A percentile compares a stretch with the other conserved stretches of the same genome.
Evolutionary conservation across 2,329 filamentous ascomycete species (phyloP).

Genomic region (Exophiala sideris): DNA sequence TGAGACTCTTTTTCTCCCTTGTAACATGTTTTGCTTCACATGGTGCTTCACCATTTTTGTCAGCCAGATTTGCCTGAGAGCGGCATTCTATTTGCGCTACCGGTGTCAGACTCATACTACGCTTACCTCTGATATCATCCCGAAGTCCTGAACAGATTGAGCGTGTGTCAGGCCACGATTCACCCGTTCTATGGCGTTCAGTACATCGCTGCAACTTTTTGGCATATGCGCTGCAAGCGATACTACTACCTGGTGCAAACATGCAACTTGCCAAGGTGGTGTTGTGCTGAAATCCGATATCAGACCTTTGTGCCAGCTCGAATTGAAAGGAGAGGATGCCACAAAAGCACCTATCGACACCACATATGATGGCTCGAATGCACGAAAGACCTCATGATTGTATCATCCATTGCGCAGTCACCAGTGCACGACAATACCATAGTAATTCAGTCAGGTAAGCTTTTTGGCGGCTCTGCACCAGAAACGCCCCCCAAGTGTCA

Average conservation of each 20-base stretch:
- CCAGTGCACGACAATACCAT: not conserved
- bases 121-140: conserved; percentile 1
- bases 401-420: not conserved
- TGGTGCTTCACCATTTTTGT: conserved; percentile 2
- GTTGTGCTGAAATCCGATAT: too few relatives aligned
- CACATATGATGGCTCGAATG: not conserved
- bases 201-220: not conserved
- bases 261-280: too few relatives aligned
- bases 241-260: too few relatives aligned
- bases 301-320: too few relatives aligned
- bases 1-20: conserved; percentile 1
- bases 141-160: conserved; percentile 8
- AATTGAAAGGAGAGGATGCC: too few relatives aligned
- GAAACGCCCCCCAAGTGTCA: conserved; percentile 5
- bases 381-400: too few relatives aligned
- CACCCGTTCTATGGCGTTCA: not conserved
- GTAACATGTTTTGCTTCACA: conserved; percentile 15
- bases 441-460: not conserved
- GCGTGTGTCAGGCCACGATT: not conserved
- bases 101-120: not conserved
- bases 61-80: conserved; percentile 1
- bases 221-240: not conserved
- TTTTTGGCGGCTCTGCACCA: conserved; percentile 2
- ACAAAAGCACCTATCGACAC: not conserved
- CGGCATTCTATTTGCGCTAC: not conserved